Base-by-base conservation (phyloP, 192 early-diverging fungal genomes). In the Coemansia guatemalensis region DNA sequence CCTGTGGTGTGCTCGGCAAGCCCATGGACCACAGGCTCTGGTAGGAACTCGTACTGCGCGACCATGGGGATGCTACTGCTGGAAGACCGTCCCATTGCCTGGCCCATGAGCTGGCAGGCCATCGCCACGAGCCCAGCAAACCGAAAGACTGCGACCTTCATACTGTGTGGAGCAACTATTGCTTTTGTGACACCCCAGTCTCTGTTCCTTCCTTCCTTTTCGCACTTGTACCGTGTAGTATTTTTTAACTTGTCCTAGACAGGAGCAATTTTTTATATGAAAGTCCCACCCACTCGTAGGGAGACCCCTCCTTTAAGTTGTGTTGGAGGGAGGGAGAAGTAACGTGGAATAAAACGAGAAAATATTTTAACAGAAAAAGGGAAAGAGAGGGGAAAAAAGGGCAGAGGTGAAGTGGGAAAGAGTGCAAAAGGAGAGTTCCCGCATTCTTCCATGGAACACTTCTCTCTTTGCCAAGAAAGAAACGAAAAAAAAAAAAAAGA, bases 31-130 rank as follows among this genome's bases (percentile, higher is more conserved):
- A 74, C 62, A 1, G 78, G 78, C 33, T 80, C 78, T 1, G 62
- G 27, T 48, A 80, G 58, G 27, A 80, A 80, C 62, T 80, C 78
- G 18, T 80, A 80, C 24, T 64, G 77, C 9, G 68, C 52, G 20
- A 80, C 71, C 21, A 60, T 30, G 24, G 77, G 71, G 29, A 71
- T 69, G 56, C 67, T 70, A 60, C 17, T 53, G 58, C 68, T 61
- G 2, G 62, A 55, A 18, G 77, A 62, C 32, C 65, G 64, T 1
- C 65, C 71, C 58, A 66, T 25, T 14, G 25, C 61, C 4, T 9
- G 3, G 18, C 24, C 44, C 14, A 44, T 44, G 1, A 44, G 14
- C 9, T 44, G 9, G 14, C 39, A 48, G 30, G 22, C 53, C 53
- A 21, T 12, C 25, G 50, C 48, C 27, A 41, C 59, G 20, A 61